Evolutionary conservation across 345 rosid genomes (phyloP), one percentile per base, ranked within the genome.

Genomic region (Eucalyptus curtisii): DNA sequence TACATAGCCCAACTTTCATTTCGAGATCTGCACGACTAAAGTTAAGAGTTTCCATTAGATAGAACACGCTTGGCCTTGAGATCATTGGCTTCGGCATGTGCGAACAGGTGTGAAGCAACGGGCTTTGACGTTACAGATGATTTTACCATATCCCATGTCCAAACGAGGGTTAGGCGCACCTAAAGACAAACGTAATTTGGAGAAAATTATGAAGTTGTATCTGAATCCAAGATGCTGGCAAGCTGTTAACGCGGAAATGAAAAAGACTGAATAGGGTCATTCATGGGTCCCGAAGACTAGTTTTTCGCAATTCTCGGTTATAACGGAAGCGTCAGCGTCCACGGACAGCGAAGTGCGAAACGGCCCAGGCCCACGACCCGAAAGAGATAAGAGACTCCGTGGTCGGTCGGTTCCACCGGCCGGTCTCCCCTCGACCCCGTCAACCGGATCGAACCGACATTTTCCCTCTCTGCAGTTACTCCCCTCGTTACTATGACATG

Each of bases 121-220:
- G 37, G 37, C 37, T 64, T 64, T 2, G 76, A n/a, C 37, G 33
- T 64, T 8, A 64, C 8, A n/a, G 76, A n/a, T 7, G 76, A 64
- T n/a, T 64, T n/a, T 14, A 64, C 76, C 17, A n/a, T 14, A n/a
- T 14, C 19, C 8, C 37, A 61, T 27, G 16, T 61, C 31, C 31
- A 3, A 64, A n/a, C 37, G 10, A n/a, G 76, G 1, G 76, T 7
- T n/a, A 15, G 37, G 31, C 37, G 19, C 76, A 4, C 19, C 37
- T n/a, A 7, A 64, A 7, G 37, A 64, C 37, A n/a, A 64, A 64
- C 19, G 37, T n/a, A 64, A n/a, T 14, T 14, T 15, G 19, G 19
- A 64, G 76, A n/a, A 15, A 27, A 7, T 64, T 13, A 4, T 0
- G 17, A n/a, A n/a, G 37, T n/a, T n/a, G 10, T n/a, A 4, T 64